A percentile compares a stretch with the other conserved stretches of the same genome.
Conservation (phyloP, 192 early-diverging fungal genomes). For the Rhizoclosmatium globosum region DNA sequence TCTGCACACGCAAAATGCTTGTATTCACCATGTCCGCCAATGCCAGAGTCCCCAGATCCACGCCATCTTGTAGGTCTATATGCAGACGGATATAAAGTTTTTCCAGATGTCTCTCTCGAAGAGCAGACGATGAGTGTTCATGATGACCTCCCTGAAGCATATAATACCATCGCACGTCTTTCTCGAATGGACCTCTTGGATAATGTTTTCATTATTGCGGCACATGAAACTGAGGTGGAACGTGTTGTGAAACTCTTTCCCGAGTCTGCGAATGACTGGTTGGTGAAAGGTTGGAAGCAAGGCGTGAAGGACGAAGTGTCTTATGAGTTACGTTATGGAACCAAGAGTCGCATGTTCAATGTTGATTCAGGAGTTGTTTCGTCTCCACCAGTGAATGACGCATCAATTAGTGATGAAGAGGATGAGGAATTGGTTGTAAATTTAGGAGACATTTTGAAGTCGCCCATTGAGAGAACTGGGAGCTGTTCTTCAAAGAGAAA, state of each 20-base stretch:
- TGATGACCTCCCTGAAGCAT: slow-evolving; percentile 1
- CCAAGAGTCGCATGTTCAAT: not conserved
- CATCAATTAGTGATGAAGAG: not conserved
- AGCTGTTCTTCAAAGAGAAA: not conserved
- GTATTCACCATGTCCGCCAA: slow-evolving; percentile 2
- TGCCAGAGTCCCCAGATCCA: not conserved
- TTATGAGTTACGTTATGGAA: not conserved
- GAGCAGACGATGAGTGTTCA: not conserved
- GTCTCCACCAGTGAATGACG: no score
- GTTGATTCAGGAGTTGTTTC: not conserved
- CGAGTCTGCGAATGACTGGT: slow-evolving; percentile 9
- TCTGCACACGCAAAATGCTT: slow-evolving; percentile 21
- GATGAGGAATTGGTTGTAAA: not conserved
- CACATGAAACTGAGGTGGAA: slow-evolving; percentile 17
- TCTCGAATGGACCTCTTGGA: not conserved
- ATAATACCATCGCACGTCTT: slow-evolving; percentile 2
- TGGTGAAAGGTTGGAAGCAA: slow-evolving; percentile 12
- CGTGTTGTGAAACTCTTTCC: not conserved
- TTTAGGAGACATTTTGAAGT: not conserved
- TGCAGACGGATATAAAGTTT: not conserved
- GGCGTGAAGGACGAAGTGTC: not conserved
- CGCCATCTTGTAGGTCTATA: not conserved
- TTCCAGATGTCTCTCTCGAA: not conserved
- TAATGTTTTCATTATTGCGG: slow-evolving; percentile 14
- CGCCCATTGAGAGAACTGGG: not conserved